Evolutionary conservation across 108 stramenopile genomes (phyloP), one percentile per base, ranked within the genome.

Genomic region (Pseudonitzschia multistriata): DNA sequence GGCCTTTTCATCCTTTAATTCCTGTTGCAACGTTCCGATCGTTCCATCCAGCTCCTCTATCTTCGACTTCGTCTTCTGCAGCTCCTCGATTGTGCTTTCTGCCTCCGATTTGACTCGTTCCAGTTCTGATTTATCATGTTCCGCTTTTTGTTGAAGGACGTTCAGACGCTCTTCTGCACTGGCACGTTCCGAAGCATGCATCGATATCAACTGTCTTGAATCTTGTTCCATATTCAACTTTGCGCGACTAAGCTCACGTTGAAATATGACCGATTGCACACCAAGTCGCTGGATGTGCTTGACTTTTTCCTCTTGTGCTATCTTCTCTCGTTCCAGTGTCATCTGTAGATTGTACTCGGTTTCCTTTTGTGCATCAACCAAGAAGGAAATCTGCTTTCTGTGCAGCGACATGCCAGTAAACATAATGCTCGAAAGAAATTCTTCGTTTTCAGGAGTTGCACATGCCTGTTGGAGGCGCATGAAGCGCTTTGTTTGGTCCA

Each of bases 361-460:
- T 34, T 64, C 63, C 0, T 65, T 56, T 14, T 49, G 24, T 35
- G 62, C 29, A 29, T 47, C 11, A 7, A 57, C 52, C 33, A 35
- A 19, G 1, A 13, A 29, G 3, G 54, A 35, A 27, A 28, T 30
- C 0, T 57, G 36, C n/a, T 57, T 40, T 13, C 6, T 64, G 2
- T 33, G 57, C 13, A 29, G 57, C 33, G 57, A 59, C 17, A 33
- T n/a, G 29, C 27, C 14, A 0, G 74, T 30, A 47, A 65, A 66
- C 40, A 76, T 10, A 5, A 59, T 62, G 14, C 42, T 39, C n/a
- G 60, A 65, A 24, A 77, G 36, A 42, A 71, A 77, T 10, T 71
- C 70, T 62, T 77, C 76, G 39, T 71, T 77, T n/a, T 77, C 76
- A 2, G 64, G 45, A 40, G 55, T 71, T 5, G 70, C 56, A 29